These are phyloP conservation scores for Peziza echinospora DNA, from an alignment of 495 filamentous ascomycete genomes.

Conservation along the genomic window DNA sequence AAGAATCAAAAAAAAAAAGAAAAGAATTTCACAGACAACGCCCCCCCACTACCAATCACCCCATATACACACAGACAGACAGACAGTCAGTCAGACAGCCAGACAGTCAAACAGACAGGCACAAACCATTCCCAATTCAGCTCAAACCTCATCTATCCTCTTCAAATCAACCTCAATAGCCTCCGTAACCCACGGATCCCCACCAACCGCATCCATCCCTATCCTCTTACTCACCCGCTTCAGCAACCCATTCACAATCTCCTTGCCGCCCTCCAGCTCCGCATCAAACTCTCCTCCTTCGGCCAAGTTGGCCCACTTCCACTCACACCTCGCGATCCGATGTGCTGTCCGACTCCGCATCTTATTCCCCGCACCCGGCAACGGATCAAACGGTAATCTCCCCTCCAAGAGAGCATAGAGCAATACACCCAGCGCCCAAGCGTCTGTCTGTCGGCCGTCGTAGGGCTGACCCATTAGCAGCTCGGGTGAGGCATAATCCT, in stretches of 20 bases:
- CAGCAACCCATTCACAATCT: slow-evolving; percentile 59
- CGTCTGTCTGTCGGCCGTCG: slow-evolving; percentile 78
- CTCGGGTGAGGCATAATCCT: slow-evolving; percentile 93
- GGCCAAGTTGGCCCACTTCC: slow-evolving; percentile 57
- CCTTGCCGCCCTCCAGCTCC: slow-evolving; percentile 49
- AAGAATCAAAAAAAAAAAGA: no score
- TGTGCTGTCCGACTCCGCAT: slow-evolving; percentile 62
- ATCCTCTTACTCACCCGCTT: slow-evolving; percentile 58
- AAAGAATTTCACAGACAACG: no score
- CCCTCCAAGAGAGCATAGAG: slow-evolving; percentile 87
- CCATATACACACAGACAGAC: no score
- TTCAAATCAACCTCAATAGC: slow-evolving; percentile 49
- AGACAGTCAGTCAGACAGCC: no score
- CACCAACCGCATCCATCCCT: slow-evolving; percentile 45
- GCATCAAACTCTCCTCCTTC: slow-evolving; percentile 49
- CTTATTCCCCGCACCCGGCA: slow-evolving; percentile 50
- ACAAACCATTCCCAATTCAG: slow-evolving; percentile 32
- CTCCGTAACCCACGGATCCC: slow-evolving; percentile 50
- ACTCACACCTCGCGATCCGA: slow-evolving; percentile 83
- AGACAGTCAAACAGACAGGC: no score
- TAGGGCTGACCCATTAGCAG: slow-evolving; percentile 89
- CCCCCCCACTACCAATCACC: no score
- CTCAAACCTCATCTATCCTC: slow-evolving; percentile 38
- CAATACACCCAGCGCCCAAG: slow-evolving; percentile 85
- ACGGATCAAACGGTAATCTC: slow-evolving; percentile 74